phyloP scores from a whole-genome alignment of 371 early-diverging fungal species.

The Capillidium rhysosporum region DNA sequence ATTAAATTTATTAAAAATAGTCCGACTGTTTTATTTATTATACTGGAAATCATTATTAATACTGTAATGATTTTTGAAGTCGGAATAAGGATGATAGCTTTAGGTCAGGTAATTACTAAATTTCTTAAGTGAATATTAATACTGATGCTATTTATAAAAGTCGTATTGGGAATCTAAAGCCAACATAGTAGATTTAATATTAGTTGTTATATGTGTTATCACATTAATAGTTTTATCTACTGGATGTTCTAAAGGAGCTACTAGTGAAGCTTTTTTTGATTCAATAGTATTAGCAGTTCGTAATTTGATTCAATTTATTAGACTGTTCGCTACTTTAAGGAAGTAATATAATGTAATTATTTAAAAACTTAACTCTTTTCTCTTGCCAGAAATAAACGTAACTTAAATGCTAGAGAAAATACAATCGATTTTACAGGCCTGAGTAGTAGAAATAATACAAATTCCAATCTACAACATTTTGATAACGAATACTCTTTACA shows the following conservation, averaged over 20 bases:
- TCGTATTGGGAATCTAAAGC: conserved; percentile 2
- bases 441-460: neutral
- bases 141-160: neutral
- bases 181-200: conserved; percentile 2
- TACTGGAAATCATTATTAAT: conserved; percentile 4
- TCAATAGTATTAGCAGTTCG: neutral
- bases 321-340: neutral
- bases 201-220: conserved; percentile 2
- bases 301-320: conserved; percentile 5
- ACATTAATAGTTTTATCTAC: conserved; percentile 1
- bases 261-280: neutral
- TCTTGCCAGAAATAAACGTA: neutral
- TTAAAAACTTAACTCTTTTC: neutral
- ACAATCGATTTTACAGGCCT: conserved; percentile 5
- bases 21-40: neutral
- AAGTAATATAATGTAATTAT: neutral
- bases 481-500: conserved; percentile 3
- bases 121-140: neutral
- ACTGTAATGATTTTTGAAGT: conserved; percentile 5
- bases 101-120: neutral
- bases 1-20: neutral
- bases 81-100: neutral
- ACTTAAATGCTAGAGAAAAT: conserved; percentile 5
- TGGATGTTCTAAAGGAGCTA: neutral
- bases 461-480: neutral